Conservation (phyloP, 192 early-diverging fungal genomes). For the Backusella liffmaniae region DNA sequence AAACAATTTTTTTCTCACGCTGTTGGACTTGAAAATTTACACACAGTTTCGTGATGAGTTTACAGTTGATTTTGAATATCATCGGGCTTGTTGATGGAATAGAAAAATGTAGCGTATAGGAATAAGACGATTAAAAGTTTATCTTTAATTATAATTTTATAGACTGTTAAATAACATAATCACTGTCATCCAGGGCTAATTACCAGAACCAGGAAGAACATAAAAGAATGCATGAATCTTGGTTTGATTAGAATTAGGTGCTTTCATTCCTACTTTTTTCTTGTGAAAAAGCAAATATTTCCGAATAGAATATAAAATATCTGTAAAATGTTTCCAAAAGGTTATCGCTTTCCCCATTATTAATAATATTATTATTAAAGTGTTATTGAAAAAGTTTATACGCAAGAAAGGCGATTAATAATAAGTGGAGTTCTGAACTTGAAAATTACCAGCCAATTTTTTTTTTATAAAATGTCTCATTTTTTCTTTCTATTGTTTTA, state of each 20-base stretch:
- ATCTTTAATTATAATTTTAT: background rate
- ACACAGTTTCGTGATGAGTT: background rate
- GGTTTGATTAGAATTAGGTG: background rate
- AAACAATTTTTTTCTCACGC: background rate
- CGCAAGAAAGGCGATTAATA: background rate
- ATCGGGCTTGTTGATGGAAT: background rate
- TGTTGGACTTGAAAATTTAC: background rate
- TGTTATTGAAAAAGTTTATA: background rate
- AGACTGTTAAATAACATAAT: background rate
- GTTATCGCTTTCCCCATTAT: too few relatives aligned
- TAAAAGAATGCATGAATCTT: background rate
- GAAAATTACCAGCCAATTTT: background rate
- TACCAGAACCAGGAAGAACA: background rate
- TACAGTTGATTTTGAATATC: background rate
- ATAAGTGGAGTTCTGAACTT: background rate
- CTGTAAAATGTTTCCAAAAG: background rate
- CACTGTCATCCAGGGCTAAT: background rate
- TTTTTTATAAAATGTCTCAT: background rate
- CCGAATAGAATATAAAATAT: background rate
- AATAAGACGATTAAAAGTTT: background rate
- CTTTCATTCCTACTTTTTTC: background rate
- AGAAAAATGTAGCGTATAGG: background rate
- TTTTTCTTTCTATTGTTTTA: conserved; percentile 4
- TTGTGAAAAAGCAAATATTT: background rate
- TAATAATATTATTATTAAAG: background rate